Percentiles rank a stretch among this genome's conserved stretches.
Conservation (phyloP, 306 rosid species). For the Adenanthera pavonina region DNA sequence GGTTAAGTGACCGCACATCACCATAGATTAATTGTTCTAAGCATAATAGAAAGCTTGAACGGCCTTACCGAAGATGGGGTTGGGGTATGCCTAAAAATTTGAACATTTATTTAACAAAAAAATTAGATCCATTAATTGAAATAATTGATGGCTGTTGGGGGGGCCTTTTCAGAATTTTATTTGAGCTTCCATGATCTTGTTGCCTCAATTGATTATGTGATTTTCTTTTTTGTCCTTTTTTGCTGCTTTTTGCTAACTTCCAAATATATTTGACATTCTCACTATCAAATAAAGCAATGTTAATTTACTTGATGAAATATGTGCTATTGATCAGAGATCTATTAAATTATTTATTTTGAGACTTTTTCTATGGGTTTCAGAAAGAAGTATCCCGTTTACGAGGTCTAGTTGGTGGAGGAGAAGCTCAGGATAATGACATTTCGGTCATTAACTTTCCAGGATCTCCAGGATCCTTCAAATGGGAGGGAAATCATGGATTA, state of each 20-base stretch:
- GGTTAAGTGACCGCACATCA: not conserved
- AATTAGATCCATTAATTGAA: not conserved
- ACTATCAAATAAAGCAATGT: not conserved
- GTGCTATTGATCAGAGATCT: slow-evolving; percentile 20
- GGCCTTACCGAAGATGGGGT: not conserved
- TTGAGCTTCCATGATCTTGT: not conserved
- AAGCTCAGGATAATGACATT: slow-evolving; percentile 63
- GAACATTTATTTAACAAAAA: not conserved
- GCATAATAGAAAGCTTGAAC: not conserved
- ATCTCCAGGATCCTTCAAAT: slow-evolving; percentile 88
- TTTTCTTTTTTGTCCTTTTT: not conserved
- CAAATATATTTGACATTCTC: slow-evolving; percentile 9
- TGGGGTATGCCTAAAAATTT: not conserved
- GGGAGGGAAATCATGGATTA: slow-evolving; percentile 88
- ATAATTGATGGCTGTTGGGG: not conserved
- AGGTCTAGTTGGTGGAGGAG: slow-evolving; percentile 70
- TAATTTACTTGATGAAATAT: slow-evolving; percentile 3
- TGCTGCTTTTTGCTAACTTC: not conserved
- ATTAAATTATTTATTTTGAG: slow-evolving; percentile 10
- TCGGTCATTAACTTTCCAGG: slow-evolving; percentile 74
- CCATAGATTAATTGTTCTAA: not conserved
- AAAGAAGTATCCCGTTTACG: slow-evolving; percentile 85
- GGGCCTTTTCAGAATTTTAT: not conserved
- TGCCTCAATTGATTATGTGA: not conserved
- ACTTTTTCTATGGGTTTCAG: slow-evolving; percentile 47